Evolutionary conservation across 2,329 filamentous ascomycete genomes (phyloP), one percentile per base, ranked within the genome.

Genomic region (Chrysoporthe austroafricana): DNA sequence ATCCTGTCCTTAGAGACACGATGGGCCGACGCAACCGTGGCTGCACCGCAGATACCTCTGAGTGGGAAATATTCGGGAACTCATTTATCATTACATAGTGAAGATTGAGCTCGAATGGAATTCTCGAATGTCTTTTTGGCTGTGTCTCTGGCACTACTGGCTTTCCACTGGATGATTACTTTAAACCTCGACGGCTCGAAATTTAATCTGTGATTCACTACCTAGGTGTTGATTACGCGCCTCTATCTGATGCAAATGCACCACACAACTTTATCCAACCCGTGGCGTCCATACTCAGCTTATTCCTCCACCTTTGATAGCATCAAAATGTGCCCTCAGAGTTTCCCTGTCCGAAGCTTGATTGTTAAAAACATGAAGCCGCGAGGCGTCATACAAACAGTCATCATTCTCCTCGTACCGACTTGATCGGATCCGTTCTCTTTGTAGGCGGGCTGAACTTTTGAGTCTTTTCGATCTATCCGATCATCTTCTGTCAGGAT

Each of bases 341-440:
- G 36, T 39, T 39, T 9, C 7, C 6, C 5, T 39, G 36, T 39
- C 36, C 9, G 5, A 9, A 39, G 36, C 18, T 48, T 48, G 4
- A n/a, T 48, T 0, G n/a, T 16, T n/a, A 8, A n/a, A 16, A 48
- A 3, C 6, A 7, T 8, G 7, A n/a, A 48, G 1, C 14, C 46
- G 13, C 26, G 4, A 54, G 6, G 36, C 6, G 36, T 39, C 36
- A 39, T 7, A 5, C 48, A 4, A 32, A 13, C 13, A 26, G 32
- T 2, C 50, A n/a, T 39, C 16, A 57, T 57, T n/a, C n/a, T 18
- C 32, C 54, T 7, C 16, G 14, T n/a, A 61, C 21, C 43, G 59
- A 61, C 21, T 61, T 61, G 59, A 46, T 34, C 59, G 59, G 39
- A 34, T 61, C 59, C 5, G 26, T 8, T 21, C 59, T 61, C 59